Percentiles rank a stretch among this genome's conserved stretches.
These are phyloP conservation scores for Rhodotorula toruloides DNA, from an alignment of 768 basidiomycete genomes.

Conservation along the genomic window DNA sequence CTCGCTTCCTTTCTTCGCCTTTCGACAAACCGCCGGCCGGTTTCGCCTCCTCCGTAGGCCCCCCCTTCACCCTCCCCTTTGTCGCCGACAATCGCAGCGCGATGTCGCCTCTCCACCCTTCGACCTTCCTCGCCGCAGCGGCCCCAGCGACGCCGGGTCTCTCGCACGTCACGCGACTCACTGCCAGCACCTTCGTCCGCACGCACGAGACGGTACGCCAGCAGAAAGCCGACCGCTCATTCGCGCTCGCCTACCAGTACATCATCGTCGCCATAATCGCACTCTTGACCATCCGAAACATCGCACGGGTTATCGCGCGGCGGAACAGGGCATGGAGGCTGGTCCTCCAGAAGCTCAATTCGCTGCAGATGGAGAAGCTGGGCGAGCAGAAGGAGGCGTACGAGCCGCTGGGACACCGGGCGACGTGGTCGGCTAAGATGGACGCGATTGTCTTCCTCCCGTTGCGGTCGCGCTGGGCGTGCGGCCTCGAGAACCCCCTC, in stretches of 20 bases:
- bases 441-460: slow-evolving; percentile 22
- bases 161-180: slow-evolving; percentile 9
- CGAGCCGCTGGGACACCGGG: slow-evolving; percentile 16
- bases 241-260: slow-evolving; percentile 23
- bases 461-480: slow-evolving; percentile 11
- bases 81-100: not conserved
- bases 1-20: not conserved
- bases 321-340: slow-evolving; percentile 24
- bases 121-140: not conserved
- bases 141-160: not conserved
- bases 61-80: not conserved
- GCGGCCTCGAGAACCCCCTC: slow-evolving; percentile 21
- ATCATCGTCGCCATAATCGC: slow-evolving; percentile 23
- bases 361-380: slow-evolving; percentile 17
- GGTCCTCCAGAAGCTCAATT: slow-evolving; percentile 19
- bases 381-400: slow-evolving; percentile 5
- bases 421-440: slow-evolving; percentile 14
- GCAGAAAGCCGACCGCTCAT: slow-evolving; percentile 14
- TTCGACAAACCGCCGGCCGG: not conserved
- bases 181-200: not conserved
- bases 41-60: not conserved
- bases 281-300: slow-evolving; percentile 16
- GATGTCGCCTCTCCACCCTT: not conserved
- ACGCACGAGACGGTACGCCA: slow-evolving; percentile 18
- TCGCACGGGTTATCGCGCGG: slow-evolving; percentile 4